Evolutionary conservation across 192 early-diverging fungal genomes (phyloP).

Genomic region (Backusella mclennaniae): DNA sequence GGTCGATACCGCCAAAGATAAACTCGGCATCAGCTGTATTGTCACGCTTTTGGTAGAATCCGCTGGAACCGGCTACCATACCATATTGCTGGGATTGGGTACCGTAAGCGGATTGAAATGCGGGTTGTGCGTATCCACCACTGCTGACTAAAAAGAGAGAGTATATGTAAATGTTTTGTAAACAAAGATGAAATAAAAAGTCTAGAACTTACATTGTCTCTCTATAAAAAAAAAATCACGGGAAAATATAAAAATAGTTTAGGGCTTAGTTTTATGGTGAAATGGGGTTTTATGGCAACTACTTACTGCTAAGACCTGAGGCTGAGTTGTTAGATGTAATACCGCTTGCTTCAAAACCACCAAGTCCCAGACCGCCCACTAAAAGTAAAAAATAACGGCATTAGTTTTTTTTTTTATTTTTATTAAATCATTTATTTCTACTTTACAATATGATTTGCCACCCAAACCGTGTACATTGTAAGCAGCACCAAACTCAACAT

Average conservation of each 20-base stretch:
- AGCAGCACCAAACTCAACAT: constrained; percentile 27
- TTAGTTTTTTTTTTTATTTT: not conserved
- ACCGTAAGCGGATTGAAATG: constrained; percentile 12
- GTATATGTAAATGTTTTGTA: not conserved
- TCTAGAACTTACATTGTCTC: constrained; percentile 23
- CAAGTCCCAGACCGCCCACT: constrained; percentile 29
- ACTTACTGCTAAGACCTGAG: constrained; percentile 8
- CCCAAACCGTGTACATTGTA: constrained; percentile 20
- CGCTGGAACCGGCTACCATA: not conserved
- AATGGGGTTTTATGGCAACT: constrained; percentile 1
- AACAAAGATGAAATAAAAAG: not conserved
- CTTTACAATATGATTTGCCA: constrained; percentile 8
- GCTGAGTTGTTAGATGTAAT: constrained; percentile 12
- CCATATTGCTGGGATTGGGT: constrained; percentile 23
- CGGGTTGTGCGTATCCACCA: constrained; percentile 24
- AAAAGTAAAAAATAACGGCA: not conserved
- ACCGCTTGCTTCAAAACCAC: constrained; percentile 21
- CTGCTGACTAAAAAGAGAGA: not conserved
- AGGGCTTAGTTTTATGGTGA: constrained; percentile 1
- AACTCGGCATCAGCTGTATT: constrained; percentile 21
- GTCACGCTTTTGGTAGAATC: constrained; percentile 19
- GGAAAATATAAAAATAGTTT: not conserved
- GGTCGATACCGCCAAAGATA: constrained; percentile 32
- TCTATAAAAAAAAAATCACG: constrained; percentile 13
- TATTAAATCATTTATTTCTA: not conserved